Conservation (phyloP, 2,329 filamentous ascomycete genomes). For the Epichloe brachyelytri region DNA sequence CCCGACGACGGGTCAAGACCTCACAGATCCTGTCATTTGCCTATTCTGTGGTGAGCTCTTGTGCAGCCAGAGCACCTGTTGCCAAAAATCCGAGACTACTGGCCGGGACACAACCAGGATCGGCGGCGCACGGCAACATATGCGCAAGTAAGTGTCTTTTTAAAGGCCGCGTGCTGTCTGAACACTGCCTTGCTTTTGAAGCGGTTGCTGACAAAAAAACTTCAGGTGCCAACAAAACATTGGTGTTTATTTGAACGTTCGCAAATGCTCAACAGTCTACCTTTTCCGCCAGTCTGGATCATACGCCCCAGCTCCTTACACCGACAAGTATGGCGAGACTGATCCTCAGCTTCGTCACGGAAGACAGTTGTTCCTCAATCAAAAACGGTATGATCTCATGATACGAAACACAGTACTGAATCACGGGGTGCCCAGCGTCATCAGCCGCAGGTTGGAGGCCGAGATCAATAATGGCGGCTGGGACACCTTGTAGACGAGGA, state of each 20-base stretch:
- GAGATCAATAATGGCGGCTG: slow-evolving; percentile 96
- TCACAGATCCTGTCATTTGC: slow-evolving; percentile 83
- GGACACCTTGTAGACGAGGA: slow-evolving; percentile 52
- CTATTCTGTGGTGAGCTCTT: slow-evolving; percentile 95
- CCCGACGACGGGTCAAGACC: slow-evolving; percentile 79
- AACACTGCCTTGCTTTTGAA: not conserved
- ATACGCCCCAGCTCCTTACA: slow-evolving; percentile 79
- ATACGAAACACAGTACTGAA: slow-evolving; percentile 76
- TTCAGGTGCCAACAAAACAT: slow-evolving; percentile 73
- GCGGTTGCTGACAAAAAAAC: not conserved
- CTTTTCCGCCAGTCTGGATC: slow-evolving; percentile 71
- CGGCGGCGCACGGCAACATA: slow-evolving; percentile 84
- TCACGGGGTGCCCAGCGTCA: slow-evolving; percentile 77
- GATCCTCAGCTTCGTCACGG: slow-evolving; percentile 82
- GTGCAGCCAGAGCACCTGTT: slow-evolving; percentile 89
- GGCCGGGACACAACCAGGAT: slow-evolving; percentile 35
- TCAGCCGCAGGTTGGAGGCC: slow-evolving; percentile 79
- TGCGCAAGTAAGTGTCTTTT: slow-evolving; percentile 55
- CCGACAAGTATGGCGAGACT: slow-evolving; percentile 91
- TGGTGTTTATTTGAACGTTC: slow-evolving; percentile 91
- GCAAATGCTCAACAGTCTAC: slow-evolving; percentile 88
- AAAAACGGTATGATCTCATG: slow-evolving; percentile 83
- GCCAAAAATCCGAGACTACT: slow-evolving; percentile 49
- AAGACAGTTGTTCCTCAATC: slow-evolving; percentile 82
- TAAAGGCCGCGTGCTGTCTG: not conserved